These are phyloP conservation scores for Niebla homalea DNA, from an alignment of 495 filamentous ascomycete species.

Conservation along the genomic window DNA sequence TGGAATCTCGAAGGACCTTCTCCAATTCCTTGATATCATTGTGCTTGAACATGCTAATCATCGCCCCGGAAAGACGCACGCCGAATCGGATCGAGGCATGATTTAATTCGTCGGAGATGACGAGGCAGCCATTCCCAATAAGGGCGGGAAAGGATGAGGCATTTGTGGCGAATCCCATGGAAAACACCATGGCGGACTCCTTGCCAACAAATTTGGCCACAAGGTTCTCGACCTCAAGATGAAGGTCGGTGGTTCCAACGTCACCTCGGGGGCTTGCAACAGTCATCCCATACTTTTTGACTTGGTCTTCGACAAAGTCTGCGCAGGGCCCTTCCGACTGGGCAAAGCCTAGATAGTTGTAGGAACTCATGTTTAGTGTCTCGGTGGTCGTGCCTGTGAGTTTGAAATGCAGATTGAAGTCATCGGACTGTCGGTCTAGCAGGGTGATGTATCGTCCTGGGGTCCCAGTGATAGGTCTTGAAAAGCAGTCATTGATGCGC, in stretches of 20 bases:
- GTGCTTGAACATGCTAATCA: constrained; percentile 92
- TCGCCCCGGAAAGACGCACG: constrained; percentile 81
- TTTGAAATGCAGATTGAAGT: constrained; percentile 79
- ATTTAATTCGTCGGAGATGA: constrained; percentile 95
- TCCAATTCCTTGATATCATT: constrained; percentile 89
- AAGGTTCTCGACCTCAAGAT: constrained; percentile 75
- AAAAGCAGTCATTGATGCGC: constrained; percentile 93
- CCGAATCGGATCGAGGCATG: constrained; percentile 95
- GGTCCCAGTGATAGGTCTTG: constrained; percentile 80
- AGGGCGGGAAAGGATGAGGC: constrained; percentile 80
- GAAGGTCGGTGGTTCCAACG: constrained; percentile 75
- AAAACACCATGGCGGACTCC: constrained; percentile 88
- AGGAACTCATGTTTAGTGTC: constrained; percentile 95
- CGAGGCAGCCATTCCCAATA: constrained; percentile 78
- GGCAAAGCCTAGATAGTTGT: constrained; percentile 97
- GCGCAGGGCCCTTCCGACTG: constrained; percentile 96
- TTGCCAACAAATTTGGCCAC: constrained; percentile 89
- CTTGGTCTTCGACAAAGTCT: constrained; percentile 74
- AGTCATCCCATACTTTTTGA: constrained; percentile 73
- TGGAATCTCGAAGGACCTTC: constrained; percentile 69
- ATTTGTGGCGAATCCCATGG: constrained; percentile 97
- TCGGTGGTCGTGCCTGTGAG: constrained; percentile 85
- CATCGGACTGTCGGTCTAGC: constrained; percentile 72
- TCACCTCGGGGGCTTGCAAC: constrained; percentile 70
- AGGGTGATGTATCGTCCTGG: constrained; percentile 89